Conservation (phyloP, 768 basidiomycete genomes). For the Kondoa subrosea region DNA sequence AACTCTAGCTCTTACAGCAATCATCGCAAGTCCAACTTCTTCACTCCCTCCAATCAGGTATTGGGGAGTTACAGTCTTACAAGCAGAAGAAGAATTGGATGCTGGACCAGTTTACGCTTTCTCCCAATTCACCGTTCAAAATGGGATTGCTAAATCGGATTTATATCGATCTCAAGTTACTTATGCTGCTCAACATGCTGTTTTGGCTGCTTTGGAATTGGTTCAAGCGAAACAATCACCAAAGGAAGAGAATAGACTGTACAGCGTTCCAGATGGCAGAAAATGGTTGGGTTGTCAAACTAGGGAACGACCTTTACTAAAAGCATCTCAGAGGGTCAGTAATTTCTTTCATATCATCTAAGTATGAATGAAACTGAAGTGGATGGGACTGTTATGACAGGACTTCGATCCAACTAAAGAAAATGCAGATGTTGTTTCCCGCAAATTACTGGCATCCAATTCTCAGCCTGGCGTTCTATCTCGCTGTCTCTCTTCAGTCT, state of each 20-base stretch:
- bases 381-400: not conserved
- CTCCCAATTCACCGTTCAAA: not conserved
- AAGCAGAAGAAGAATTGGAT: not conserved
- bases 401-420: not conserved
- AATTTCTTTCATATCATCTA: not conserved
- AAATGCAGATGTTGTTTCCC: not conserved
- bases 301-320: not conserved
- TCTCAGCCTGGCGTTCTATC: not conserved
- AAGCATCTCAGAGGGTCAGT: not conserved
- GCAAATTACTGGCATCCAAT: not conserved
- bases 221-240: not conserved
- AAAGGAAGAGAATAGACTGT: not conserved
- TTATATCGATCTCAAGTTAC: not conserved
- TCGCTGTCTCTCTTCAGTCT: not conserved
- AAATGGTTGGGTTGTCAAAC: not conserved
- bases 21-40: not conserved
- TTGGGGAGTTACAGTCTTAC: not conserved
- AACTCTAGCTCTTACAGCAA: no score
- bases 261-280: not conserved
- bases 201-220: not conserved
- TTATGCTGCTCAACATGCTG: not conserved
- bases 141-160: not conserved
- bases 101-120: not conserved
- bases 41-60: not conserved
- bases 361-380: not conserved